Percentiles rank a stretch among this genome's conserved stretches.
phyloP scores from a whole-genome alignment of 345 rosid species.

The Excoecaria cochinchinensis region DNA sequence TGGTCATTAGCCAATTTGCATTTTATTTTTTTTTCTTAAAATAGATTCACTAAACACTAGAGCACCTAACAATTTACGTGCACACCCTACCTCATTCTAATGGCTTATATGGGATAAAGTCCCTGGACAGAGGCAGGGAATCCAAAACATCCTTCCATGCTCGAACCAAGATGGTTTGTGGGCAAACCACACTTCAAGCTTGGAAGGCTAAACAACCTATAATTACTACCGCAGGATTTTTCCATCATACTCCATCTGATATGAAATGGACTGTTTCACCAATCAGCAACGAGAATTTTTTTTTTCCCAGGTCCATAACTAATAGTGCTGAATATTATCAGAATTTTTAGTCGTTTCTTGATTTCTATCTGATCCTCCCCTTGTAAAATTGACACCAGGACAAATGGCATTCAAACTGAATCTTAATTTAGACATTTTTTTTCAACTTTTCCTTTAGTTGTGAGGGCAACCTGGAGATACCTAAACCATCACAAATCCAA shows the following conservation, averaged over 20 bases:
- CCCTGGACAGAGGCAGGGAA: neutral
- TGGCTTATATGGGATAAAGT: neutral
- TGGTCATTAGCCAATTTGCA: neutral
- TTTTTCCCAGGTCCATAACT: neutral
- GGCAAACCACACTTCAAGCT: neutral
- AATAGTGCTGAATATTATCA: neutral
- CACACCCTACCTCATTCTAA: neutral
- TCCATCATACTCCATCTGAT: neutral
- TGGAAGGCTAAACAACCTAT: neutral
- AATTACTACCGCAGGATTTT: neutral
- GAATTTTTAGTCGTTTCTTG: neutral
- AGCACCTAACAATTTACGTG: neutral
- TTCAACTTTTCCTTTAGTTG: too few relatives aligned
- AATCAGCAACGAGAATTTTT: neutral
- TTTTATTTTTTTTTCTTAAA: neutral
- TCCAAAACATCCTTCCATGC: neutral
- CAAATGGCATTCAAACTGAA: neutral
- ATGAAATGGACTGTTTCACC: neutral
- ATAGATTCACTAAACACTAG: neutral
- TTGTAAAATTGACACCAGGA: neutral
- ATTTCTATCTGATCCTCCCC: neutral
- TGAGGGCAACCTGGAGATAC: too few relatives aligned
- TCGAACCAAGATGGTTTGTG: neutral
- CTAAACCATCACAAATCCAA: neutral
- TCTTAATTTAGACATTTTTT: too few relatives aligned